Evolutionary conservation across 495 filamentous ascomycete species (phyloP), one percentile per base, ranked within the genome.

Genomic region (Viridothelium virens): DNA sequence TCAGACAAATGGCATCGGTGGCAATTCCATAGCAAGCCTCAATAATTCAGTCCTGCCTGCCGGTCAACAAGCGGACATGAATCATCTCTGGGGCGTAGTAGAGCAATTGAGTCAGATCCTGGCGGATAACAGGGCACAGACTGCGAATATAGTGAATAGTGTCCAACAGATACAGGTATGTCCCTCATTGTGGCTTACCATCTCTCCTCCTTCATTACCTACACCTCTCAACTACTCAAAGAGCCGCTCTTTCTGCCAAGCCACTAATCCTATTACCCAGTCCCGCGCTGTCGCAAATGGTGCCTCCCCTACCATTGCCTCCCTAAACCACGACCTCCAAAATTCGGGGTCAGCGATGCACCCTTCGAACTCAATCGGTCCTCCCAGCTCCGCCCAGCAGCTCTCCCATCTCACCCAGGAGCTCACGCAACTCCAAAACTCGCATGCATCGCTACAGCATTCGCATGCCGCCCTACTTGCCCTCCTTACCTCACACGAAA

Each of bases 21-120:
- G 53, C 18, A 59, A 36, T 31, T 36, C 53, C 31, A 59, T 59
- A 4, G 53, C 53, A 11, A 59, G 36, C 14, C 53, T 59, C 25
- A 59, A 59, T 14, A 59, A 59, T 14, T 59, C 65, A 33, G 53
- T 59, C 5, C 53, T 59, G 3, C 53, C 53, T 36, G 89, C 90
- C 33, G 90, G 91, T 25, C 90, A 93, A 71, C 89, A 93, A 78
- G 89, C 90, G 78, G 91, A 96, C 74, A 84, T 94, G 67, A 90
- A 91, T 72, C 87, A 90, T 74, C 84, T 96, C 53, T 92, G 91
- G 74, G 82, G 86, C 59, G 88, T 92, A 84, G 88, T 96, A 18
- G 81, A 92, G 65, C 88, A 93, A 73, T 78, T 96, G 69, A 90
- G 87, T 67, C 84, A 87, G 34, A 83, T 90, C 66, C 80, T 92